Base-by-base conservation (phyloP, 805 yeast species). In the Kregervanrija delftensis region DNA sequence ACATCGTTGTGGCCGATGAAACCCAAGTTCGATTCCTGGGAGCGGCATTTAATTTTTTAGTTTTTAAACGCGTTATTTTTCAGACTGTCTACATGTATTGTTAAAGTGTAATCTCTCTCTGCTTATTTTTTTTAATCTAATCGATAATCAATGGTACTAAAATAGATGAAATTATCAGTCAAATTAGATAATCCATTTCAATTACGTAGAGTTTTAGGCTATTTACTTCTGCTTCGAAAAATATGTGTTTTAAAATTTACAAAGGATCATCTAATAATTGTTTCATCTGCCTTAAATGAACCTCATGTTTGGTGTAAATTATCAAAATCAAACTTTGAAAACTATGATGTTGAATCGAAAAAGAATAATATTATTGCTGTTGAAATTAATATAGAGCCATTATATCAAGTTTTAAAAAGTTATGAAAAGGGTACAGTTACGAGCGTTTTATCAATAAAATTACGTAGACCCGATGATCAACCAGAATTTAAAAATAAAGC, bases 251-350 rank as follows among this genome's bases (percentile, higher is more conserved):
- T 83, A 17, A 64, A 79, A 42, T 79, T 83, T 62, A 72, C 79
- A 1, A 76, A 72, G 3, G 58, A 65, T 1, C 68, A 68, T 45
- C 60, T 83, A 36, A 58, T 67, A 34, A 69, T 81, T 11, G 73
- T 81, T 4, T 77, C 81, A 51, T 69, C 74, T 1, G 68, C 74
- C 8, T 51, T 71, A 28, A 67, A 71, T 37, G 83, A 80, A 46
- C 86, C 88, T 2, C 86, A 81, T 49, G 76, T 79, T 2, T 83
- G 88, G 87, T 73, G 83, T 51, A 76, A 75, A 47, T 55, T 83
- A 11, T 66, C 71, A 13, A 68, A 55, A 3, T 62, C 68, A 11
- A 57, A 79, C 34, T 74, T 81, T 66, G 68, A 68, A 50, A 62
- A 68, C 36, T 69, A 75, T 35, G 79, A 76, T 48, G 69, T 79